A percentile compares a stretch with the other conserved stretches of the same genome.
Conservation (phyloP, 2,329 filamentous ascomycete genomes). For the Aureobasidium sp. region DNA sequence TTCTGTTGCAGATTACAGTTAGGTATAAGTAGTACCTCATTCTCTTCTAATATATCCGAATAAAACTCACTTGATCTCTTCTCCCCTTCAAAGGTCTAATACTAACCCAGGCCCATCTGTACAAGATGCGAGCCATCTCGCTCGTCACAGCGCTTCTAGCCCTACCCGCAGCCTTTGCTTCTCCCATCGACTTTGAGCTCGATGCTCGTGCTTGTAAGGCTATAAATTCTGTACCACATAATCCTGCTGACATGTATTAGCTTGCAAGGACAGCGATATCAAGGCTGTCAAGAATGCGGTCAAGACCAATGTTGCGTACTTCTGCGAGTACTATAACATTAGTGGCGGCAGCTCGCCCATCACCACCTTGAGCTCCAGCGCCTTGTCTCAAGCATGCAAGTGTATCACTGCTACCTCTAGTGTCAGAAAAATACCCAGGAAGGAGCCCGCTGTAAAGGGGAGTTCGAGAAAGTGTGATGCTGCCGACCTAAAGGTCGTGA, state of each 20-base stretch:
- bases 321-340: not conserved
- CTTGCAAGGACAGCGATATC: not conserved
- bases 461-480: not conserved
- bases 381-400: not conserved
- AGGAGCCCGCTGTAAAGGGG: not conserved
- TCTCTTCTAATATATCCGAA: not conserved
- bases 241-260: not conserved
- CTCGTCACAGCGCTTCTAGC: not conserved
- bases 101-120: not conserved
- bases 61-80: not conserved
- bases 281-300: not conserved
- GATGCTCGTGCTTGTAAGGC: not conserved
- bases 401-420: not conserved
- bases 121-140: constrained; percentile 4
- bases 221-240: no score
- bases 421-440: not conserved
- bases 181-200: constrained; percentile 1
- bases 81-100: not conserved
- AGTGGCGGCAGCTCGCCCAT: not conserved
- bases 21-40: not conserved
- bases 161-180: not conserved
- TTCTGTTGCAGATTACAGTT: not conserved
- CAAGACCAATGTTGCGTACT: not conserved
- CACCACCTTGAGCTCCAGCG: not conserved
- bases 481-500: not conserved